Base-by-base conservation (phyloP, 2,329 filamentous ascomycete genomes). In the Ascochyta fabae region DNA sequence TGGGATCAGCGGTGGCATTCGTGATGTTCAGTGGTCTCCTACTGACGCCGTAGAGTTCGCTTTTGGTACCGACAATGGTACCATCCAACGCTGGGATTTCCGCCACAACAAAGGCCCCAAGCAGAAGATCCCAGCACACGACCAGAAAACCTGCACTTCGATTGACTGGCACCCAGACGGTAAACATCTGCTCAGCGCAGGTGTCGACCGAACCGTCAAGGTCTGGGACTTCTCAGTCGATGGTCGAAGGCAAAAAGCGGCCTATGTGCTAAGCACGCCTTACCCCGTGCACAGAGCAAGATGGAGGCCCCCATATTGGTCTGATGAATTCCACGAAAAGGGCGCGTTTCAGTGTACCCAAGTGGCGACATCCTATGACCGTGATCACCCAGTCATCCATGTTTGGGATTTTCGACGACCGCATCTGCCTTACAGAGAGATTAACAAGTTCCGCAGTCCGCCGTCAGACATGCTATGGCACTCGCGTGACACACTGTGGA, bases 121-220 rank as follows among this genome's bases (percentile, higher is more conserved):
- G 65, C 75, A 88, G 62, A 84, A 83, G 61, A 84, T 88, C 52
- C 82, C 83, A 31, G 86, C 85, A 39, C 86, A 88, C 67, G 81
- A 85, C 61, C 68, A 72, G 58, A 81, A 80, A 58, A 79, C 79
- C 4, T 88, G 86, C 74, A 86, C 82, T 58, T 80, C 84, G 6
- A 81, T 88, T 33, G 86, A 88, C 68, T 88, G 86, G 85, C 86
- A 88, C 66, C 86, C 86, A 1, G 85, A 88, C 63, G 86, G 86
- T 6, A 87, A 83, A 65, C 84, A 88, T 68, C 75, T 88, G 9
- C 80, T 85, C 49, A 88, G 84, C 62, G 85, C 84, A n/a, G 81
- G 86, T 48, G 79, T 82, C 22, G 86, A 88, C 69, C 84, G 83
- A 55, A 83, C 83, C 27, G 81, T 88, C 59, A 84, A 84, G 68